Conservation (phyloP, 192 early-diverging fungal species). For the Piromyces finnis region DNA sequence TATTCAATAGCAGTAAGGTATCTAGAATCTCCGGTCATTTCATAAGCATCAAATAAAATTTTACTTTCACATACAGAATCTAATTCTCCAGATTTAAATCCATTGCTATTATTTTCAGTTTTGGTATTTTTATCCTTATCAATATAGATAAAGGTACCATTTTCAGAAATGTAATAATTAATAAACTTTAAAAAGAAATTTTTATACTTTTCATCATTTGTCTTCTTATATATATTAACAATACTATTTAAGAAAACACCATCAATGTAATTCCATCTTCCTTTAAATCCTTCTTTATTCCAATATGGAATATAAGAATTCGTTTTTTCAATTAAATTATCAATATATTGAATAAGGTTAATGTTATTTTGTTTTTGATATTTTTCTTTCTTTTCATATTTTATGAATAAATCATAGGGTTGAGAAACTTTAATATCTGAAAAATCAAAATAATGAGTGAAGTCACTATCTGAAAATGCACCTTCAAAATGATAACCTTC, state of each 20-base stretch:
- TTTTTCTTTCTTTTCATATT: neutral
- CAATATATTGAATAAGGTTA: neutral
- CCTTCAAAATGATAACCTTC: neutral
- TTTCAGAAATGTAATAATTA: neutral
- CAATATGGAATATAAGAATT: neutral
- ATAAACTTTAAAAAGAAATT: neutral
- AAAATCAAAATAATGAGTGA: neutral
- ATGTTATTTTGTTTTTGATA: neutral
- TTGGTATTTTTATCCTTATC: neutral
- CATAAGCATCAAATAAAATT: neutral
- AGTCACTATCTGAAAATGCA: neutral
- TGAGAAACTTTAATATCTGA: neutral
- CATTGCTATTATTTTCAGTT: neutral
- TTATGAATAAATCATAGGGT: neutral
- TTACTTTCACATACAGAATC: neutral
- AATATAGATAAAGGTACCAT: neutral
- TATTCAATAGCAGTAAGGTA: neutral
- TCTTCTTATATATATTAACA: neutral
- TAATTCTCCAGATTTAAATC: neutral
- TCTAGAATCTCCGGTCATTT: neutral
- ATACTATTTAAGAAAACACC: neutral
- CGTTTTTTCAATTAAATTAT: neutral
- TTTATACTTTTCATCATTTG: neutral
- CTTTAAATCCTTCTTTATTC: neutral
- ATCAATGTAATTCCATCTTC: neutral